Conservation (phyloP, 805 yeast species). For the Isabelozyma heimii region DNA sequence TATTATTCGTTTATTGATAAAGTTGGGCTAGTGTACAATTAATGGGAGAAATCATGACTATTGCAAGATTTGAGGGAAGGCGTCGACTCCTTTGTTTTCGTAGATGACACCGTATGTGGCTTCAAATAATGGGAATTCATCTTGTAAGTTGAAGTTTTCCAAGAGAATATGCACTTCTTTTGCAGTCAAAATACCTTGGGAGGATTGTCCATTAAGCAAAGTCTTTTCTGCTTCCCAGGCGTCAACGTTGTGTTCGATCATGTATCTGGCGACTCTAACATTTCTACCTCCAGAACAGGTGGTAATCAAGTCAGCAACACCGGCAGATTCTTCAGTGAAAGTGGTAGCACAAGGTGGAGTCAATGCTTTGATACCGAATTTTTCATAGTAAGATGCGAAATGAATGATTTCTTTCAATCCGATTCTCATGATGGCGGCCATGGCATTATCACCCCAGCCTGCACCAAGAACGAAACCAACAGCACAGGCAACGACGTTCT, state of each 20-base stretch:
- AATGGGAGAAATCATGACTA: not conserved
- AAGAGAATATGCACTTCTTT: constrained; percentile 88
- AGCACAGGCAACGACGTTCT: constrained; percentile 92
- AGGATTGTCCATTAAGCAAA: constrained; percentile 90
- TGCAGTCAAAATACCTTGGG: constrained; percentile 91
- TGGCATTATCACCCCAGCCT: constrained; percentile 99
- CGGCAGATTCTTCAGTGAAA: constrained; percentile 91
- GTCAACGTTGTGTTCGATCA: constrained; percentile 75
- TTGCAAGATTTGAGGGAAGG: constrained; percentile 70
- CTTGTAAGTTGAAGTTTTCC: constrained; percentile 45
- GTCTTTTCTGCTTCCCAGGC: constrained; percentile 83
- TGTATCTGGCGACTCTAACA: constrained; percentile 82
- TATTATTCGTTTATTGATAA: not conserved
- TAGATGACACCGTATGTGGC: constrained; percentile 82
- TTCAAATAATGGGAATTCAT: constrained; percentile 78
- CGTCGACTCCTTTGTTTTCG: constrained; percentile 69
- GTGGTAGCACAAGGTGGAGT: constrained; percentile 73
- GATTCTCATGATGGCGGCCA: constrained; percentile 95
- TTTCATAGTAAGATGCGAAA: constrained; percentile 60
- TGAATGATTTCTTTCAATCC: constrained; percentile 88
- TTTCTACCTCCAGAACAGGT: constrained; percentile 98
- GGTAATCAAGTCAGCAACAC: constrained; percentile 97
- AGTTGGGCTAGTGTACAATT: not conserved
- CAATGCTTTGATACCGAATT: constrained; percentile 50
- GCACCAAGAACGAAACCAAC: constrained; percentile 97